A percentile compares a stretch with the other conserved stretches of the same genome.
These are phyloP conservation scores for Euphorbia celastroides DNA, from an alignment of 441 rosid species.

Conservation along the genomic window DNA sequence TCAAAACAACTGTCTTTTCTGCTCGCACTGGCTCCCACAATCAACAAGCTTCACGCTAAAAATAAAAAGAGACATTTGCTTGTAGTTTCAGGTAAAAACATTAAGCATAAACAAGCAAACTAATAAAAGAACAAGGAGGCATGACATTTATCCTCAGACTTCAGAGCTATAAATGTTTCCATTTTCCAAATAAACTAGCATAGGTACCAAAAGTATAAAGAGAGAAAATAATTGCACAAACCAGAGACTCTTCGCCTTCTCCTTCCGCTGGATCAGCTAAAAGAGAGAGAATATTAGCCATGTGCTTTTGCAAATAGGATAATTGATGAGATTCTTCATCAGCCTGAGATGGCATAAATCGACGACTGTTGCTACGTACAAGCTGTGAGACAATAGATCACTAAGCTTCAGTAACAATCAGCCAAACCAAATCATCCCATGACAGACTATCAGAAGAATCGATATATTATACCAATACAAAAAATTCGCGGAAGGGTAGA, in stretches of 20 bases:
- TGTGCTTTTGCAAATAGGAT: slow-evolving; percentile 91
- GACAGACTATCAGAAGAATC: not conserved
- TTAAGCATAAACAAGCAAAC: not conserved
- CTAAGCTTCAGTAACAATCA: slow-evolving; percentile 15
- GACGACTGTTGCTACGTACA: slow-evolving; percentile 96
- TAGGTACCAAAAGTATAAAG: slow-evolving; percentile 15
- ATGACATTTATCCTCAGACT: not conserved
- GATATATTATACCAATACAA: not conserved
- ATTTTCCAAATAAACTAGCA: not conserved
- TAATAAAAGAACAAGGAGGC: not conserved
- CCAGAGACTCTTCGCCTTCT: slow-evolving; percentile 87
- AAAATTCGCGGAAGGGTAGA: not conserved
- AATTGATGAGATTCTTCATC: slow-evolving; percentile 98
- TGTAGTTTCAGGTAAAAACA: not conserved
- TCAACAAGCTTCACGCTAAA: not conserved
- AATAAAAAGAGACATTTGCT: not conserved
- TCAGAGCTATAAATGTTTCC: not conserved
- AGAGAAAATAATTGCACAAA: slow-evolving; percentile 30
- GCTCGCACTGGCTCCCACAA: not conserved
- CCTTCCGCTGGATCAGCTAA: slow-evolving; percentile 83
- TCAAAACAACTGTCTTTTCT: not conserved
- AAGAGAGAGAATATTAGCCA: slow-evolving; percentile 78
- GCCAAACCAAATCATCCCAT: slow-evolving; percentile 7
- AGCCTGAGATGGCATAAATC: slow-evolving; percentile 93
- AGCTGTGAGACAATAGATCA: slow-evolving; percentile 48